These are phyloP conservation scores for Fusarium chaquense DNA, from an alignment of 2,329 filamentous ascomycete genomes.

Conservation along the genomic window DNA sequence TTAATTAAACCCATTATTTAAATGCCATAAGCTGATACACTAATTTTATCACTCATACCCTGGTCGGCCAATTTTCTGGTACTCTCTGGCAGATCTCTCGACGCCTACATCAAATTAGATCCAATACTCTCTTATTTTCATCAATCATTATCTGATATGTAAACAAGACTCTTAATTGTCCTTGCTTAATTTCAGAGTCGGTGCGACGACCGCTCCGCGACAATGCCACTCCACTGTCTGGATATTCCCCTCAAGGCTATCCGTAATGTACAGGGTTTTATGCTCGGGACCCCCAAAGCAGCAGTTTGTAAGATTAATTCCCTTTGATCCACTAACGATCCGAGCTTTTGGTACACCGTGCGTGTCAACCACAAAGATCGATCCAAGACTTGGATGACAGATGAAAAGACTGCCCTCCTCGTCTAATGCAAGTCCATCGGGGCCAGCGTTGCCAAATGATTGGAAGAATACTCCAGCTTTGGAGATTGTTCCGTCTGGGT, in stretches of 20 bases:
- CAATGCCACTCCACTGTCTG: slow-evolving; percentile 53
- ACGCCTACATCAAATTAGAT: too few relatives aligned
- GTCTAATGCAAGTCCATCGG: slow-evolving; percentile 55
- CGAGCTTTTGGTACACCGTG: slow-evolving; percentile 54
- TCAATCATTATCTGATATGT: not conserved
- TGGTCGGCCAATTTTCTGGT: too few relatives aligned
- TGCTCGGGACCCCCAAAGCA: slow-evolving; percentile 55
- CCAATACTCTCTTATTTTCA: not conserved
- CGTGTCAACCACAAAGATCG: slow-evolving; percentile 53
- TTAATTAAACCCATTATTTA: too few relatives aligned
- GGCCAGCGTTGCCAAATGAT: slow-evolving; percentile 56
- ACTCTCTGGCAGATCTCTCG: too few relatives aligned
- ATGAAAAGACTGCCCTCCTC: slow-evolving; percentile 55
- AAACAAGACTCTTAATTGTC: not conserved
- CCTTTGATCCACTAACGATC: slow-evolving; percentile 49
- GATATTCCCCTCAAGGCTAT: slow-evolving; percentile 55
- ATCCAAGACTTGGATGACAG: slow-evolving; percentile 53
- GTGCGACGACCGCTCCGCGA: slow-evolving; percentile 36
- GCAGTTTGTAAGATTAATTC: slow-evolving; percentile 56
- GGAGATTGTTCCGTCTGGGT: slow-evolving; percentile 54
- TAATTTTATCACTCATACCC: too few relatives aligned
- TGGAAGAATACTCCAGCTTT: slow-evolving; percentile 57
- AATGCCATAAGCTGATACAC: too few relatives aligned
- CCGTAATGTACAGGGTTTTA: slow-evolving; percentile 56
- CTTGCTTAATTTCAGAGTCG: not conserved